Percentiles rank a stretch among this genome's conserved stretches.
Evolutionary conservation across 768 basidiomycete genomes (phyloP).

Genomic region (Chalciporus chontae): DNA sequence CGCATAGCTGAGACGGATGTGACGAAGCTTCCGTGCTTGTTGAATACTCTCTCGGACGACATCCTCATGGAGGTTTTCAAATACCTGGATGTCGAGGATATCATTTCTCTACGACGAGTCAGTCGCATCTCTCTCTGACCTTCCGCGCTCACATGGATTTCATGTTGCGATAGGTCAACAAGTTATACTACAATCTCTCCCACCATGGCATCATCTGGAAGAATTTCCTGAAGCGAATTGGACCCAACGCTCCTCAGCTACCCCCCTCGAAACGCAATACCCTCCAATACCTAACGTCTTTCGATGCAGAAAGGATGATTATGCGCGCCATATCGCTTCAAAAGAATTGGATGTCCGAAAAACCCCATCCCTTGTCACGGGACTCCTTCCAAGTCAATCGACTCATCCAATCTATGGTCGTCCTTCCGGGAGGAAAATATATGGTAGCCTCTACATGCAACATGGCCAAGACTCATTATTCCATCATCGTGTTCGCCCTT

Average conservation of each 20-base stretch:
- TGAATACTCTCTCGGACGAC: constrained; percentile 35
- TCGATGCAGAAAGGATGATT: constrained; percentile 54
- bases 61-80: constrained; percentile 36
- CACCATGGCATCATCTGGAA: constrained; percentile 72
- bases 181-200: constrained; percentile 56
- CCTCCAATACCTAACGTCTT: constrained; percentile 28
- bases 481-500: constrained; percentile 50
- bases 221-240: constrained; percentile 50
- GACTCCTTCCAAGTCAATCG: constrained; percentile 29
- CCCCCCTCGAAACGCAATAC: constrained; percentile 55
- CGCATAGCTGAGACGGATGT: constrained; percentile 17
- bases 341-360: constrained; percentile 50
- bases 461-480: constrained; percentile 40
- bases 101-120: constrained; percentile 36
- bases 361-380: constrained; percentile 31
- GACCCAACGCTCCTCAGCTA: constrained; percentile 56
- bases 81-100: constrained; percentile 37
- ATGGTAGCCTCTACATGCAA: constrained; percentile 59
- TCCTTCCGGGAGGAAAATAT: constrained; percentile 67
- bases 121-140: constrained; percentile 6
- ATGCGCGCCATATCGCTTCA: constrained; percentile 57
- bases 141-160: background rate
- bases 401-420: constrained; percentile 48
- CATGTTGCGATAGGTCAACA: constrained; percentile 45
- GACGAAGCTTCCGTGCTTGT: constrained; percentile 26